Evolutionary conservation across 306 rosid genomes (phyloP).

Genomic region (Potentilla sterilis): DNA sequence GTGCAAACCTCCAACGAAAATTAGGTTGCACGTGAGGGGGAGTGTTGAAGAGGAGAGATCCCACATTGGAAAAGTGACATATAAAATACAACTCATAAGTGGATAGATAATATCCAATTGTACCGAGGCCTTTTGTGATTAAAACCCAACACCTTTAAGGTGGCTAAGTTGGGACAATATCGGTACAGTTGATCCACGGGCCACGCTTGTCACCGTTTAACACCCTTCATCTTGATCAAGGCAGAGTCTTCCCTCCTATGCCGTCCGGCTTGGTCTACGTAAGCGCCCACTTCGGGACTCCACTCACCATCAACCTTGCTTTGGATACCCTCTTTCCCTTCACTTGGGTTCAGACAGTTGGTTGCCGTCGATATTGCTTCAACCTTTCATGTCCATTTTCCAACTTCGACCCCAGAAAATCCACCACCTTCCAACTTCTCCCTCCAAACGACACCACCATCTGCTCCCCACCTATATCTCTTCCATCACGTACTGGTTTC

Average conservation of each 20-base stretch:
- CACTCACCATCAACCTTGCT: background rate
- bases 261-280: conserved; percentile 1
- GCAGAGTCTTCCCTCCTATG: background rate
- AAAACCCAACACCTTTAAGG: too few species aligned
- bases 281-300: background rate
- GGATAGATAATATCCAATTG: too few species aligned
- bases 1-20: too few species aligned
- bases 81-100: too few species aligned
- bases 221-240: background rate
- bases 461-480: background rate
- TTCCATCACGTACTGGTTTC: background rate
- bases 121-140: too few species aligned
- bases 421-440: conserved; percentile 1
- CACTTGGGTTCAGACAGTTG: conserved; percentile 5
- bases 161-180: too few species aligned
- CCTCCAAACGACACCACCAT: background rate
- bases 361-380: background rate
- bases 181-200: too few species aligned
- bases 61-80: too few species aligned
- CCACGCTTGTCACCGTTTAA: too few species aligned
- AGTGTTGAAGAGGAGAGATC: too few species aligned
- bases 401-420: conserved; percentile 4
- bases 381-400: background rate
- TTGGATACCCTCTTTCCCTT: background rate
- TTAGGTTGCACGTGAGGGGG: too few species aligned